Conservation (phyloP, 2,329 filamentous ascomycete species). For the Pseudogymnoascus sp. region DNA sequence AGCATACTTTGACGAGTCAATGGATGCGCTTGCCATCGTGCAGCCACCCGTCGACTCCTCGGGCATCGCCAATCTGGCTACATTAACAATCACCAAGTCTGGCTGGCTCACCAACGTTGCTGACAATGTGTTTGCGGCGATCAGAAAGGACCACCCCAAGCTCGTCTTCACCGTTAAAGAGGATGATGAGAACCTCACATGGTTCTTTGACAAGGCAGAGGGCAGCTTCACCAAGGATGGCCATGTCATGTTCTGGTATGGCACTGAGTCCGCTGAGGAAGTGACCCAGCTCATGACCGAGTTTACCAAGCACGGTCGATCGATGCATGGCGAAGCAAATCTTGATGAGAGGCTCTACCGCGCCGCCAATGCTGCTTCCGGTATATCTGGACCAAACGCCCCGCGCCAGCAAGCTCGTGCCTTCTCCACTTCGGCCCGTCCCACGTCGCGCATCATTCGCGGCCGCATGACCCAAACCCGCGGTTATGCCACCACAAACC, state of each 20-base stretch:
- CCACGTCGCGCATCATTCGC: constrained; percentile 19
- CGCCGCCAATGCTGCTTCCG: constrained; percentile 62
- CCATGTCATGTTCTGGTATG: constrained; percentile 91
- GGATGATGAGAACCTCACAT: constrained; percentile 91
- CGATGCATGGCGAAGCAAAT: constrained; percentile 85
- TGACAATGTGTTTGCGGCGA: constrained; percentile 87
- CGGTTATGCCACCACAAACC: constrained; percentile 62
- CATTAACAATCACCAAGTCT: constrained; percentile 85
- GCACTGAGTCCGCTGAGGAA: constrained; percentile 68
- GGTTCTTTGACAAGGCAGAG: constrained; percentile 97
- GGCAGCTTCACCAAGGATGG: constrained; percentile 80
- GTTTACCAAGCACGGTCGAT: constrained; percentile 71
- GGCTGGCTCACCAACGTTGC: constrained; percentile 92
- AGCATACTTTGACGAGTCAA: constrained; percentile 87
- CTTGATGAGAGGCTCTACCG: constrained; percentile 76
- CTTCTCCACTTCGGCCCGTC: constrained; percentile 54
- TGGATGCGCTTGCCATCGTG: constrained; percentile 88
- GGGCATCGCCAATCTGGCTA: constrained; percentile 73
- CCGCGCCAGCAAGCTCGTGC: constrained; percentile 54
- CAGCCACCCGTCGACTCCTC: constrained; percentile 61
- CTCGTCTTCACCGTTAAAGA: constrained; percentile 95
- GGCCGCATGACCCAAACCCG: constrained; percentile 25
- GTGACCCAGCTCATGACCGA: constrained; percentile 77
- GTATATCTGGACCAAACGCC: constrained; percentile 42
- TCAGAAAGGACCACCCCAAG: constrained; percentile 88